Base-by-base conservation (phyloP, 805 yeast genomes). In the Peterozyma xylosa region DNA sequence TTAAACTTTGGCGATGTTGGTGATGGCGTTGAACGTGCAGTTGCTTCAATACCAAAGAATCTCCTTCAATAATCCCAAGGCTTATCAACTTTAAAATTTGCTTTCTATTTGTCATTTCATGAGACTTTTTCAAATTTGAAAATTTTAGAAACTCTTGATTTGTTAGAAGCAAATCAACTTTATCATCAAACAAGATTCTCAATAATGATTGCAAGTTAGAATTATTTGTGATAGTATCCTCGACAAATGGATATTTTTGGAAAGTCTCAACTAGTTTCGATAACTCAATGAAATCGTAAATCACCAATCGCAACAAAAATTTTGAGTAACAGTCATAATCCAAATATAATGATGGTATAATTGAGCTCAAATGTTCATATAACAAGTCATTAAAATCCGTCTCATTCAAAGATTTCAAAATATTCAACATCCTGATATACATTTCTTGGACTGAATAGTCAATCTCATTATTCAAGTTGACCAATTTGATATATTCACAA, bases 291-390 rank as follows among this genome's bases (percentile, higher is more conserved):
- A 72, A 57, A 15, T 64, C 69, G 42, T 67, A 62, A 11, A 64
- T 45, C 1, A 73, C 51, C 37, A 73, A 46, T 29, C 59, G 64
- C n/a, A 63, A 45, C 6, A 71, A 49, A 11, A 72, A 56, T 35
- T 60, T 68, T 38, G 62, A 49, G 42, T 67, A 62, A 18, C 58
- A 48, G 2, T 64, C 60, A 44, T 63, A 67, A 37, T 66, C 67
- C 27, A 64, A 46, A 16, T 62, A 52, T 14, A 63, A 39, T 0
- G 65, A 56, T 1, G 67, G 62, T n/a, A 56, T 45, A 0, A 61
- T 46, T 35, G 57, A 54, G 33, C 47, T 53, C 11, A 63, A 42
- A 48, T 62, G 58, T 16, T 50, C 46, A 3, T 48, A 17, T 15
- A 64, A 16, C 2, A 55, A 45, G 17, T 37, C 53, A 3, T 45